These are phyloP conservation scores for Acer campestre DNA, from an alignment of 345 rosid genomes.

Conservation along the genomic window DNA sequence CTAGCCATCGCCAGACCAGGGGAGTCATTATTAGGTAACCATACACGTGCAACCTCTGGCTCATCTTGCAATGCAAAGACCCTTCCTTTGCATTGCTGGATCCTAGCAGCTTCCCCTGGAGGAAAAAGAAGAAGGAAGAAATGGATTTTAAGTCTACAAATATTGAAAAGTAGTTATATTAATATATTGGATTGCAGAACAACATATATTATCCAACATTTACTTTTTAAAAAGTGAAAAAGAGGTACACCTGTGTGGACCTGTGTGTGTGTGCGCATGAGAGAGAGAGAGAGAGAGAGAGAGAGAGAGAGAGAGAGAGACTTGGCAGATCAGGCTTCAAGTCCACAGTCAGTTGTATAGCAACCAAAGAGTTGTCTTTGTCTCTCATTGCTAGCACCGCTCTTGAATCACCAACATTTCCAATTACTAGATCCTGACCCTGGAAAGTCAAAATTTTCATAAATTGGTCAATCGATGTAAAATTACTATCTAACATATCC, in stretches of 20 bases:
- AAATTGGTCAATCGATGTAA: conserved; percentile 1
- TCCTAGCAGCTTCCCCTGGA: conserved; percentile 91
- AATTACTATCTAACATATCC: neutral
- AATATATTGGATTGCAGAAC: conserved; percentile 6
- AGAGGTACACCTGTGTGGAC: neutral
- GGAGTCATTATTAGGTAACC: conserved; percentile 94
- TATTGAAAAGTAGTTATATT: neutral
- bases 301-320: conserved; percentile 40
- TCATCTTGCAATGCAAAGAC: conserved; percentile 97
- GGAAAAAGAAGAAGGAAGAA: conserved; percentile 11
- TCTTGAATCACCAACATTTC: conserved; percentile 93
- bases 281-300: conserved; percentile 19
- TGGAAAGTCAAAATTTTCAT: conserved; percentile 34
- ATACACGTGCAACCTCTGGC: conserved; percentile 98
- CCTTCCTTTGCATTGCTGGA: conserved; percentile 90
- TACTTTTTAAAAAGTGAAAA: neutral
- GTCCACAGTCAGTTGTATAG: conserved; percentile 84
- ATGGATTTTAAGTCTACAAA: neutral
- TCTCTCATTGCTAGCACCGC: conserved; percentile 85
- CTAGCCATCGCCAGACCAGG: conserved; percentile 99
- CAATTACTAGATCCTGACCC: conserved; percentile 82
- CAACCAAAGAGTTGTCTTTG: conserved; percentile 60
- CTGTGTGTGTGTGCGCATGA: neutral
- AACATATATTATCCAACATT: neutral
- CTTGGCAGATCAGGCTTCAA: conserved; percentile 98